Evolutionary conservation across 2,329 filamentous ascomycete species (phyloP), one percentile per base, ranked within the genome.

Genomic region (Phialophora macrospora): DNA sequence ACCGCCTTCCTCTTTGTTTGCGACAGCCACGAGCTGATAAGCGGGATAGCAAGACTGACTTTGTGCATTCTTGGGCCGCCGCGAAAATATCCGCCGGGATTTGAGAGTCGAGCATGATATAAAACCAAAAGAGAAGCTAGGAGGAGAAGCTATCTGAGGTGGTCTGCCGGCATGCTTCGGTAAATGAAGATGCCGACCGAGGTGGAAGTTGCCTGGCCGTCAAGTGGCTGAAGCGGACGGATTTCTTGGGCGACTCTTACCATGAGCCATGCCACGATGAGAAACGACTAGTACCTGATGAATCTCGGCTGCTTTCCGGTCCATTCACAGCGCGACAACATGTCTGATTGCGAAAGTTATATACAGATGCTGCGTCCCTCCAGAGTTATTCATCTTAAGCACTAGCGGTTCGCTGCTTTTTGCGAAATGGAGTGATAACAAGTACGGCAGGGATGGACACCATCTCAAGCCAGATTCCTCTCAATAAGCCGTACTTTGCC

Each of bases 401-500:
- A 63, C 51, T 55, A 60, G 49, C 44, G 49, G 49, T 32, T 34
- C 28, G 46, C 28, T 60, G 3, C 26, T 17, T 11, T 20, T 6
- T 9, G 17, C n/a, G 38, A 44, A 44, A 44, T 17, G 14, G 38
- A n/a, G 14, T 41, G 8, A 41, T 48, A 24, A 5, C 9, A 24
- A 57, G 55, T 8, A n/a, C n/a, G 46, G 32, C 41, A 17, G 20
- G 17, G 17, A 22, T 11, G 5, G 48, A 17, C 20, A 11, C 52
- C 22, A 22, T 44, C 20, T 55, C 52, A 22, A 22, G n/a, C 52
- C 28, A 32, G 28, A 28, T 52, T n/a, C 30, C 34, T 24, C 30
- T 65, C 59, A 69, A 52, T 58, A 67, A 17, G 17, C 62, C 46
- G 58, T 49, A 48, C 51, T 64, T 30, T 49, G 65, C 67, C 67